Percentiles rank a stretch among this genome's conserved stretches.
Evolutionary conservation across 176 grass and related monocot species (phyloP).

Genomic region (Canna indica): DNA sequence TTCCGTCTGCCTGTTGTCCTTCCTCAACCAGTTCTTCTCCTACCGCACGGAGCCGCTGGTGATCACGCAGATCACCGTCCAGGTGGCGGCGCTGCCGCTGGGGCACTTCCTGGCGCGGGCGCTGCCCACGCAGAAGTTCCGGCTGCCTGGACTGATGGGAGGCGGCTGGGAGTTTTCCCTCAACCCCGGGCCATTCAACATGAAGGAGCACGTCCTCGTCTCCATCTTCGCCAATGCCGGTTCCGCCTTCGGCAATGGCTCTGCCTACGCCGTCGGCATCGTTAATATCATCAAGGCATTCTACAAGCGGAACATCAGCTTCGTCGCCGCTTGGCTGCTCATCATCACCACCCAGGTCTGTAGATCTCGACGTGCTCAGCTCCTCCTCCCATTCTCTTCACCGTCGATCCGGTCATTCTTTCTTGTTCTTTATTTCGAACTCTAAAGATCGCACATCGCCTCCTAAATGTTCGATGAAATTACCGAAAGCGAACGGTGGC

Average conservation of each 20-base stretch:
- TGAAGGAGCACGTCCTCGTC: slow-evolving; percentile 98
- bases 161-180: slow-evolving; percentile 46
- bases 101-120: slow-evolving; percentile 57
- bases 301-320: slow-evolving; percentile 63
- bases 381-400: neutral
- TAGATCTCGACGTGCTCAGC: neutral
- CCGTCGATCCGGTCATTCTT: neutral
- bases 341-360: slow-evolving; percentile 81
- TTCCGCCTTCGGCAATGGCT: slow-evolving; percentile 55
- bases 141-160: neutral
- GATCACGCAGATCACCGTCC: slow-evolving; percentile 78
- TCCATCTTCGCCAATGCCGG: slow-evolving; percentile 97
- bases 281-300: slow-evolving; percentile 68
- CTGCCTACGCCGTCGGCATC: slow-evolving; percentile 70
- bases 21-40: slow-evolving; percentile 95
- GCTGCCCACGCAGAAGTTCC: slow-evolving; percentile 36
- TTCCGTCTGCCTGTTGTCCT: slow-evolving; percentile 58
- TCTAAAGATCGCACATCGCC: no score
- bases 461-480: neutral
- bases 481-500: neutral
- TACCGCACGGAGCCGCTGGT: slow-evolving; percentile 77
- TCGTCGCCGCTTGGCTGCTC: slow-evolving; percentile 55
- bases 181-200: slow-evolving; percentile 89
- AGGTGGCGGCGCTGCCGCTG: slow-evolving; percentile 74
- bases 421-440: neutral